Percentiles rank a stretch among this genome's conserved stretches.
phyloP scores from a whole-genome alignment of 2,329 filamentous ascomycete genomes.

The Keithomyces neogunnii region DNA sequence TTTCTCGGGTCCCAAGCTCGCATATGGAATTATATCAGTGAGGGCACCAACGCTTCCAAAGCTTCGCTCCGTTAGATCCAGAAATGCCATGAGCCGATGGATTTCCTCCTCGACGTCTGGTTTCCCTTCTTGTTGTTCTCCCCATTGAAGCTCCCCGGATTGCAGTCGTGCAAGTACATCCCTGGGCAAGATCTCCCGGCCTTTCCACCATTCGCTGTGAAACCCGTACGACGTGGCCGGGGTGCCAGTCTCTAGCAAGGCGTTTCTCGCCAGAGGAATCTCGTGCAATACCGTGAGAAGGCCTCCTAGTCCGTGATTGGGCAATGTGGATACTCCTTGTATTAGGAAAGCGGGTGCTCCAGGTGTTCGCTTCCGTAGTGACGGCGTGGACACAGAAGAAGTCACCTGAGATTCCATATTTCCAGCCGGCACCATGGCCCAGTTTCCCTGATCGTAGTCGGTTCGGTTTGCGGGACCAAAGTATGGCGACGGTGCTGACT shows the following conservation, averaged over 20 bases:
- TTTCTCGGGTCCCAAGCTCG: constrained; percentile 27
- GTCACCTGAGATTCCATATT: constrained; percentile 14
- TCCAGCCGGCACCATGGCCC: constrained; percentile 47
- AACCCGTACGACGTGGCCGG: constrained; percentile 42
- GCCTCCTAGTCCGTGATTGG: constrained; percentile 38
- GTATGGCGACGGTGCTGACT: constrained; percentile 27
- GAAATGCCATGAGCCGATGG: constrained; percentile 54
- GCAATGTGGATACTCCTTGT: constrained; percentile 21
- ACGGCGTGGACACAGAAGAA: constrained; percentile 22
- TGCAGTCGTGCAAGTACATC: constrained; percentile 26
- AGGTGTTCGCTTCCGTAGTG: constrained; percentile 31
- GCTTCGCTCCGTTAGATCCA: constrained; percentile 50
- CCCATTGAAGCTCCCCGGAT: constrained; percentile 21
- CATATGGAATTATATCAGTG: constrained; percentile 25
- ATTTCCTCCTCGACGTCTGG: constrained; percentile 43
- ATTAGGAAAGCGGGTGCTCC: constrained; percentile 44
- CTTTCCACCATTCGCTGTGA: constrained; percentile 54
- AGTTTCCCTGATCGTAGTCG: constrained; percentile 46
- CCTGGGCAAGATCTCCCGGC: constrained; percentile 38
- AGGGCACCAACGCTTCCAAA: constrained; percentile 48
- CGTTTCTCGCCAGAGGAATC: constrained; percentile 50
- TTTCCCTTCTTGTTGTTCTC: constrained; percentile 17
- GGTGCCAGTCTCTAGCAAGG: constrained; percentile 36
- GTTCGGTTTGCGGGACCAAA: constrained; percentile 53
- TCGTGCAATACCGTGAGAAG: constrained; percentile 51